A percentile compares a stretch with the other conserved stretches of the same genome.
Evolutionary conservation across 208 protist species (phyloP).

Genomic region (Leishmania tarentolae): DNA sequence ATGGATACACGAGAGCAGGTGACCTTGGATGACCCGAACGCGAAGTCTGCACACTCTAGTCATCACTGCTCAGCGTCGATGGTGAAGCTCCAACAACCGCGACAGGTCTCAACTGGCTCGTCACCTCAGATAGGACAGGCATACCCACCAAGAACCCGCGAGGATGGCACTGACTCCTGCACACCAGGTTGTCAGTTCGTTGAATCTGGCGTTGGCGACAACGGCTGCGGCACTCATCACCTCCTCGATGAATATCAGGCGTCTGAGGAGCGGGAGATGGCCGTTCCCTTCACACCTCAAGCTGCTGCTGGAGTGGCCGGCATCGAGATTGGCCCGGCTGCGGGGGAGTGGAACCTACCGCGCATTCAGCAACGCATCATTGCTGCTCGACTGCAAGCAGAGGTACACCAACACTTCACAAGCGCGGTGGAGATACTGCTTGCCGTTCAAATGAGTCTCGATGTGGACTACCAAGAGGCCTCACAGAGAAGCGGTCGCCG

Average conservation of each 20-base stretch:
- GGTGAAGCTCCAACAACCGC: constrained; percentile 1
- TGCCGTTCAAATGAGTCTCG: constrained; percentile 37
- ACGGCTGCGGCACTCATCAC: neutral
- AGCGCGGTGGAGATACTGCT: constrained; percentile 35
- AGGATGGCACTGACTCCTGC: neutral
- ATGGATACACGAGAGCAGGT: neutral
- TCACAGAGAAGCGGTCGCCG: neutral
- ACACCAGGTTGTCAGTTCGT: neutral
- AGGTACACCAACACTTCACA: constrained; percentile 32
- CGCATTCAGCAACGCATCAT: constrained; percentile 39
- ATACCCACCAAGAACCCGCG: neutral
- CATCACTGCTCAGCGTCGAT: neutral
- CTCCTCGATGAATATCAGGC: neutral
- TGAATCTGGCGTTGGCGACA: neutral
- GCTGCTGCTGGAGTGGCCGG: constrained; percentile 22
- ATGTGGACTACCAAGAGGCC: constrained; percentile 28
- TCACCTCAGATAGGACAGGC: neutral
- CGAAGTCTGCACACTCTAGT: neutral
- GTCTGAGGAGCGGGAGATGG: neutral
- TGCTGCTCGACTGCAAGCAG: constrained; percentile 25
- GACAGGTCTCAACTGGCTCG: constrained; percentile 1
- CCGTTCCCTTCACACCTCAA: constrained; percentile 20
- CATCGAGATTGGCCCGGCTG: constrained; percentile 29
- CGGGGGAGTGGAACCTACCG: constrained; percentile 33
- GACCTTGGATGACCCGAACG: neutral